phyloP scores from a whole-genome alignment of 345 rosid genomes.

The Melaleuca alternifolia region DNA sequence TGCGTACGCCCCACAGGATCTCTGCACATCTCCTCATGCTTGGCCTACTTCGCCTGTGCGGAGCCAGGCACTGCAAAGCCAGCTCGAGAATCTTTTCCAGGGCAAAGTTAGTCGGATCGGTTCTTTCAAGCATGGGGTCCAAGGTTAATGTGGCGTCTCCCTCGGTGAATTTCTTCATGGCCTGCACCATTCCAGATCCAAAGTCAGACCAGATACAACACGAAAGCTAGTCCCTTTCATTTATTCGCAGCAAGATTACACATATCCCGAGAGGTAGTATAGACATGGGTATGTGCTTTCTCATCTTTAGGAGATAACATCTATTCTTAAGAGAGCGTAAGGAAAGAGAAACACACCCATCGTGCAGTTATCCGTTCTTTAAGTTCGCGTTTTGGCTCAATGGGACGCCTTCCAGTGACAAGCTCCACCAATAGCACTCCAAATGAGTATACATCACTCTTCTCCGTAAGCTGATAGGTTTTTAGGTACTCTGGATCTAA shows the following conservation, averaged over 20 bases:
- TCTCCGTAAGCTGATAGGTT: slow-evolving; percentile 85
- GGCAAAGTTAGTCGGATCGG: slow-evolving; percentile 34
- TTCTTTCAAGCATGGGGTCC: slow-evolving; percentile 65
- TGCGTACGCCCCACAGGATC: slow-evolving; percentile 80
- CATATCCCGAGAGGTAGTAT: background rate
- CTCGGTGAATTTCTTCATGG: slow-evolving; percentile 51
- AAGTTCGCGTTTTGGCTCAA: slow-evolving; percentile 59
- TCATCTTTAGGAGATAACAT: background rate
- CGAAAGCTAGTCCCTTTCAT: background rate
- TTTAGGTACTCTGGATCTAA: slow-evolving; percentile 83
- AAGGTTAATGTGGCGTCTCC: slow-evolving; percentile 48
- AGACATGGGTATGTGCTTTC: background rate
- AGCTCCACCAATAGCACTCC: slow-evolving; percentile 79
- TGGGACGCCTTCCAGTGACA: slow-evolving; percentile 77
- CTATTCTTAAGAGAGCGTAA: background rate
- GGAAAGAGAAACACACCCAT: slow-evolving; percentile 48
- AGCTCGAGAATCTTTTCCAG: slow-evolving; percentile 69
- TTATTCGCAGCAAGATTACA: background rate
- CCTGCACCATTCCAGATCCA: slow-evolving; percentile 32
- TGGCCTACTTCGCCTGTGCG: slow-evolving; percentile 58
- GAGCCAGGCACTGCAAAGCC: slow-evolving; percentile 68
- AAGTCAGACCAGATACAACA: background rate
- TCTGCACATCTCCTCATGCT: slow-evolving; percentile 78
- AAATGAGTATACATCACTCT: slow-evolving; percentile 92
- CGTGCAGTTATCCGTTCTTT: slow-evolving; percentile 67